Evolutionary conservation across 768 basidiomycete genomes (phyloP).

Genomic region (Ephemerocybe angulata): DNA sequence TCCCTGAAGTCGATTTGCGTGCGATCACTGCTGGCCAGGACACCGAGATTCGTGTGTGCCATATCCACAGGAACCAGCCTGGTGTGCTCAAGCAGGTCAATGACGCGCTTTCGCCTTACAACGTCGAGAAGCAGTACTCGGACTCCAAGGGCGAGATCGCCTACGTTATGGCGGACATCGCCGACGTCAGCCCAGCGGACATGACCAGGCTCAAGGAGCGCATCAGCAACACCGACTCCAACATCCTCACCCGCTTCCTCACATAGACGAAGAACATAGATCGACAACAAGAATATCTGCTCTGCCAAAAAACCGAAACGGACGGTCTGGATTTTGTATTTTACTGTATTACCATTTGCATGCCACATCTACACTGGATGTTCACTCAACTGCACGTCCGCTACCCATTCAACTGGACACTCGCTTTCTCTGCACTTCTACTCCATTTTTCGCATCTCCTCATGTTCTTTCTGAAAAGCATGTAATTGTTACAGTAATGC

Average conservation of each 20-base stretch:
- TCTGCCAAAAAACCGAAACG: slow-evolving; percentile 24
- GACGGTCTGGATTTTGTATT: slow-evolving; percentile 27
- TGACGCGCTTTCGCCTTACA: slow-evolving; percentile 89
- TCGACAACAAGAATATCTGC: too few species aligned
- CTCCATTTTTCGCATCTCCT: slow-evolving; percentile 2
- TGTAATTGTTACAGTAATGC: slow-evolving; percentile 21
- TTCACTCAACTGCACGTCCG: slow-evolving; percentile 34
- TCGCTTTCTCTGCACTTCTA: not conserved
- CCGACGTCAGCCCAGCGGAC: slow-evolving; percentile 79
- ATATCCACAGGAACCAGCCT: slow-evolving; percentile 93
- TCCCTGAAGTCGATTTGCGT: slow-evolving; percentile 96
- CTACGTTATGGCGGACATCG: slow-evolving; percentile 96
- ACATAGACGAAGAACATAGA: slow-evolving; percentile 32
- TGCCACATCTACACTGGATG: slow-evolving; percentile 18
- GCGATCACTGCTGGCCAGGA: slow-evolving; percentile 84
- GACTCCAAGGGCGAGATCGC: slow-evolving; percentile 92
- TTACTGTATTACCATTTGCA: slow-evolving; percentile 18
- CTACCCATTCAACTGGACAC: slow-evolving; percentile 49
- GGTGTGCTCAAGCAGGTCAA: slow-evolving; percentile 95
- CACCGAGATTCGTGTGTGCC: slow-evolving; percentile 82
- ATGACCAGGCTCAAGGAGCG: slow-evolving; percentile 72
- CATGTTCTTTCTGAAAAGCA: slow-evolving; percentile 12
- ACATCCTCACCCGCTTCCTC: slow-evolving; percentile 87
- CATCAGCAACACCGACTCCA: slow-evolving; percentile 76
- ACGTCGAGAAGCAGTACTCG: slow-evolving; percentile 99